A percentile compares a stretch with the other conserved stretches of the same genome.
These are phyloP conservation scores for Pythium guiyangense DNA, from an alignment of 352 stramenopile species.

Conservation along the genomic window DNA sequence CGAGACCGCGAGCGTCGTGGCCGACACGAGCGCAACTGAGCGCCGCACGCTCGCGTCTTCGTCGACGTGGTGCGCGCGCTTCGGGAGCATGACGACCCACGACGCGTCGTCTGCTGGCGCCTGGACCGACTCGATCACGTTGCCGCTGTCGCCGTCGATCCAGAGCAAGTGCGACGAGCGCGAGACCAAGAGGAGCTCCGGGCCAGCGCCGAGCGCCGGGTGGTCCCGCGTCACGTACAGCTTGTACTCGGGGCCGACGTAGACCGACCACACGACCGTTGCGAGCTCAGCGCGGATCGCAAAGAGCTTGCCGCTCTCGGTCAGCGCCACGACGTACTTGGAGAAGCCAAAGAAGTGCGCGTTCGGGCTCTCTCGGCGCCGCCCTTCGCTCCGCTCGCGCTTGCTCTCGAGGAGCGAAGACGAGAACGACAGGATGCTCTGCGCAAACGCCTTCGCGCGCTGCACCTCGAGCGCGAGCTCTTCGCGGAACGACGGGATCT, in stretches of 20 bases:
- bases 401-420: constrained; percentile 47
- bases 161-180: constrained; percentile 56
- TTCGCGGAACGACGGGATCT: constrained; percentile 68
- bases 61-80: constrained; percentile 67
- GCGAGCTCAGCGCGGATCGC: constrained; percentile 73
- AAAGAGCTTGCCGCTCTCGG: constrained; percentile 76
- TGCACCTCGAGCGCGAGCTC: constrained; percentile 60
- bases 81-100: constrained; percentile 72
- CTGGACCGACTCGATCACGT: constrained; percentile 30
- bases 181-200: constrained; percentile 68
- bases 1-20: constrained; percentile 42
- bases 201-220: constrained; percentile 59
- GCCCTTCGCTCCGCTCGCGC: constrained; percentile 14
- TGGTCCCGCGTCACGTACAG: constrained; percentile 78
- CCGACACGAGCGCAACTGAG: constrained; percentile 51
- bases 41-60: constrained; percentile 50
- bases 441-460: constrained; percentile 43
- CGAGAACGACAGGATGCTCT: constrained; percentile 41
- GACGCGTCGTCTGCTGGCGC: constrained; percentile 16
- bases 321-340: constrained; percentile 76
- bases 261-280: constrained; percentile 63
- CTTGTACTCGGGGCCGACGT: constrained; percentile 62
- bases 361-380: constrained; percentile 52
- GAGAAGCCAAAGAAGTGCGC: constrained; percentile 81
- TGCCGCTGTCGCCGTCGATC: constrained; percentile 68